Evolutionary conservation across 2,329 filamentous ascomycete species (phyloP), one percentile per base, ranked within the genome.

Genomic region (Colletotrichum gloeosporioides): DNA sequence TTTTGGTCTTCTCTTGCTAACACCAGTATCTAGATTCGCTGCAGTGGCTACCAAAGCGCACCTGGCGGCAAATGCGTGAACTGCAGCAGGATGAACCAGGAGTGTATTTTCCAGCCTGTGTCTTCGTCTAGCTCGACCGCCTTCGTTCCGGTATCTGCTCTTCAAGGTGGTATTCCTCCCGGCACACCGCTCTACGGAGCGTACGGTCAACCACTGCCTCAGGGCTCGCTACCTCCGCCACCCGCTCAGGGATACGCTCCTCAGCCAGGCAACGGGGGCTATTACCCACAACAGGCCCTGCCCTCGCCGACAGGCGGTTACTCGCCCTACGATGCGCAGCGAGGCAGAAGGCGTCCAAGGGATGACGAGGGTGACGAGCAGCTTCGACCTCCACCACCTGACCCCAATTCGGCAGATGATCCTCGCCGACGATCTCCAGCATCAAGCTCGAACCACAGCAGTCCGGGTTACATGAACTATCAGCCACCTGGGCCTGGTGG

Each of bases 91-190:
- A 91, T 92, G 84, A 90, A 90, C 65, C 91, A 92, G 78, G 90
- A 92, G 77, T 92, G 90, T 76, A 87, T 92, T 16, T 92, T 92
- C 75, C 90, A 92, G 79, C 90, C 90, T 0, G 90, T 92, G 2
- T 91, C 89, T 6, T 89, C 88, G 0, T 88, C 89, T 13, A 88
- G 88, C 53, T 89, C 89, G 7, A 90, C 90, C 2, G 90, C 90
- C 1, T 92, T 92, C 77, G 89, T 92, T 16, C 90, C 90, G 2
- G 89, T 92, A 7, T 90, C 89, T 4, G 90, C 90, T 18, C 84
- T 92, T 8, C 88, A 88, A n/a, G 89, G 89, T n/a, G 89, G 89
- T 16, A 88, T 92, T 2, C 89, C 90, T 2, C 89, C 90, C 2
- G 90, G 90, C 2, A 90, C 89, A 3, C 89, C 88, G 73, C 84